Conservation (phyloP, 2,329 filamentous ascomycete genomes). For the Phyllosticta paracitricarpa region DNA sequence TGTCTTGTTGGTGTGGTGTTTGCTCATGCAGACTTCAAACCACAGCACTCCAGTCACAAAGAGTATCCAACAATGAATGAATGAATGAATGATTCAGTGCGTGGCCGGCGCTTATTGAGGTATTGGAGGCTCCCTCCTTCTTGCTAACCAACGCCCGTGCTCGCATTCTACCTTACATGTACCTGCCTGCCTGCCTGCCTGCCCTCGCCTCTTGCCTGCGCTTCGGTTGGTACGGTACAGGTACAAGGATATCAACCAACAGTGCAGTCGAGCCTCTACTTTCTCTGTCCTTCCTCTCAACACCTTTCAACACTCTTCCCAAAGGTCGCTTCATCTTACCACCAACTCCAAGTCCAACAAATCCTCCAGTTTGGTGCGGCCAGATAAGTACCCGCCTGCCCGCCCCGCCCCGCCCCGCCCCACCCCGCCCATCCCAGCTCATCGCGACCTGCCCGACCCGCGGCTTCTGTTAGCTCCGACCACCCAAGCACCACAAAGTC, state of each 20-base stretch:
- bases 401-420: not conserved
- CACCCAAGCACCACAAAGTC: conserved; percentile 3
- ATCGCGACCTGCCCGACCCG: not conserved
- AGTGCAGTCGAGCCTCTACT: no score
- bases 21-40: no score
- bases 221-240: no score
- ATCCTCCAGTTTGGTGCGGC: not conserved
- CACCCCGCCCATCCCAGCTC: not conserved
- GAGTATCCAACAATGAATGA: no score
- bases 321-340: not conserved
- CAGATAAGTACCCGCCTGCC: not conserved
- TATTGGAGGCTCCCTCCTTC: no score
- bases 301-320: not conserved
- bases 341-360: not conserved
- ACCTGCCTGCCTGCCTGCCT: no score
- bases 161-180: not conserved
- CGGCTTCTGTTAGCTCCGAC: not conserved
- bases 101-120: no score
- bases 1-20: no score
- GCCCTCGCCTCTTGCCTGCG: no score
- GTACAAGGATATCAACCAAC: not conserved
- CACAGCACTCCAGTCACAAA: no score
- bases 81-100: no score
- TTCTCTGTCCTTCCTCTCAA: not conserved
- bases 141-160: not conserved